Percentiles rank a stretch among this genome's conserved stretches.
Conservation (phyloP, 192 early-diverging fungal species). For the Coemansia sp. region DNA sequence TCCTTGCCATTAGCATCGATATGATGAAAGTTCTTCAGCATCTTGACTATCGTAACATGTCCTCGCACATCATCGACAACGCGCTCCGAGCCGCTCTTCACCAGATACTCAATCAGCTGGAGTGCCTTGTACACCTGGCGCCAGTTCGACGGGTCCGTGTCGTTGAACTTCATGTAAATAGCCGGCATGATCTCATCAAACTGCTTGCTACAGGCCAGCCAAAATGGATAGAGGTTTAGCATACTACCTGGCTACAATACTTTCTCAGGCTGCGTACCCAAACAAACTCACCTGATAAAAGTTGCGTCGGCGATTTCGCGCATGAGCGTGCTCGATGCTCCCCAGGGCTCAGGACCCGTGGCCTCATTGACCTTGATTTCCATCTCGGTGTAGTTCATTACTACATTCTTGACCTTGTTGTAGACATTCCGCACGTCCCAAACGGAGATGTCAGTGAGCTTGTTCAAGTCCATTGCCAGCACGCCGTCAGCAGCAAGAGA, state of each 20-base stretch:
- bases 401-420: slow-evolving; percentile 78
- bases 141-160: slow-evolving; percentile 83
- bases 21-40: slow-evolving; percentile 82
- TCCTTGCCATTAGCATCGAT: slow-evolving; percentile 94
- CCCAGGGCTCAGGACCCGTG: slow-evolving; percentile 92
- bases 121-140: slow-evolving; percentile 96
- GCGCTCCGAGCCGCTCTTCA: slow-evolving; percentile 92
- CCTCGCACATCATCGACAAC: slow-evolving; percentile 85
- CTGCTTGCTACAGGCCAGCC: slow-evolving; percentile 60
- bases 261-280: too few relatives aligned
- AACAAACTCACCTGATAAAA: slow-evolving; percentile 64
- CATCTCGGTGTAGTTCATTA: slow-evolving; percentile 91
- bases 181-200: slow-evolving; percentile 97
- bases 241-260: too few relatives aligned
- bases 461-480: slow-evolving; percentile 32
- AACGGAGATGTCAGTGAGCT: slow-evolving; percentile 54
- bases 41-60: slow-evolving; percentile 87
- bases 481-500: neutral
- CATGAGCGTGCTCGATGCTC: slow-evolving; percentile 91
- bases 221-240: too few relatives aligned
- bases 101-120: slow-evolving; percentile 88
- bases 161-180: slow-evolving; percentile 83
- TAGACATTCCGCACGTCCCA: slow-evolving; percentile 63
- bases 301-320: slow-evolving; percentile 91
- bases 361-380: slow-evolving; percentile 91